A percentile compares a stretch with the other conserved stretches of the same genome.
phyloP scores from a whole-genome alignment of 352 stramenopile genomes.

The Pythium biforme region DNA sequence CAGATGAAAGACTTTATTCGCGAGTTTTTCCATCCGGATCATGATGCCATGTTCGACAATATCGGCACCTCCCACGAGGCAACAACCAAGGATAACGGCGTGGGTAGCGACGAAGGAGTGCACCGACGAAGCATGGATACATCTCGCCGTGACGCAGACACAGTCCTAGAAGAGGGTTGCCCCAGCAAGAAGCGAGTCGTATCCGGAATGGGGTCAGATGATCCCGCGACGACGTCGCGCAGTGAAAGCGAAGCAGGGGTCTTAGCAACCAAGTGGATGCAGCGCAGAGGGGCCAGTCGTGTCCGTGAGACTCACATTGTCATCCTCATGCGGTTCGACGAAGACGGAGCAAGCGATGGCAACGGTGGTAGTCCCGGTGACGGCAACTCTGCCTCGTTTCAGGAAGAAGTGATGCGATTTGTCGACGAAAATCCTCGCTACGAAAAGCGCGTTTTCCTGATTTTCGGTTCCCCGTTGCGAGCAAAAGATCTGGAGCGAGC shows the following conservation, averaged over 20 bases:
- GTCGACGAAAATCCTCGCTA: conserved; percentile 69
- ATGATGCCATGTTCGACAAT: conserved; percentile 41
- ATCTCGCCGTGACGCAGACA: background rate
- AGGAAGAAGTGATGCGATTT: conserved; percentile 65
- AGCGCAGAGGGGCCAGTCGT: conserved; percentile 36
- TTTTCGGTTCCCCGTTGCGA: conserved; percentile 67
- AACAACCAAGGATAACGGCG: background rate
- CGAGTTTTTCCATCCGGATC: conserved; percentile 88
- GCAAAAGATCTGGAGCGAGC: conserved; percentile 55
- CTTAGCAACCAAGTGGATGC: conserved; percentile 49
- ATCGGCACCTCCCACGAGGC: conserved; percentile 17
- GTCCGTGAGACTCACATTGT: conserved; percentile 83
- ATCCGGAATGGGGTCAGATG: background rate
- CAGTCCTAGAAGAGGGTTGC: conserved; percentile 8
- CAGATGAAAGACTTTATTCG: conserved; percentile 87
- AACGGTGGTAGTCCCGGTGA: background rate
- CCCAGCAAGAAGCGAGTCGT: background rate
- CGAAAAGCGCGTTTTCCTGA: conserved; percentile 76
- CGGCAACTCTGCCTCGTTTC: conserved; percentile 37
- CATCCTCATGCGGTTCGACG: conserved; percentile 74
- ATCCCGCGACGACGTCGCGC: conserved; percentile 4
- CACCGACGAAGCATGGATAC: background rate
- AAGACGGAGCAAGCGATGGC: conserved; percentile 27
- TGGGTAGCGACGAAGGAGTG: conserved; percentile 10
- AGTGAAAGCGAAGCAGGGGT: conserved; percentile 11